phyloP scores from a whole-genome alignment of 768 basidiomycete species.

The Amanita phalloides region DNA sequence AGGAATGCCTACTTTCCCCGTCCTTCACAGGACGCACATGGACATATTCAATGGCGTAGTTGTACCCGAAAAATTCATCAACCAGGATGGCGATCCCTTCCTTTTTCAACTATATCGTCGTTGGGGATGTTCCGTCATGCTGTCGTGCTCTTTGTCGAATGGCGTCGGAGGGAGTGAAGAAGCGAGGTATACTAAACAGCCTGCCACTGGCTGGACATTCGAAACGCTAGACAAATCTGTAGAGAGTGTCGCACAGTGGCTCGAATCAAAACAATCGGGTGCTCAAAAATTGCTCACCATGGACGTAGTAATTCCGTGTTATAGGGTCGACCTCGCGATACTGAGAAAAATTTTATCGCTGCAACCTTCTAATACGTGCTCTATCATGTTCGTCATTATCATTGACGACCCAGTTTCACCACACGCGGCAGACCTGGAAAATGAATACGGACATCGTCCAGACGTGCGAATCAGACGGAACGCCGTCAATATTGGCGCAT shows the following conservation, averaged over 20 bases:
- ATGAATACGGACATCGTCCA: constrained; percentile 27
- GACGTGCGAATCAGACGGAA: constrained; percentile 48
- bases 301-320: constrained; percentile 48
- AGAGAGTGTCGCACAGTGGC: constrained; percentile 22
- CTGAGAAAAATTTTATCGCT: constrained; percentile 35
- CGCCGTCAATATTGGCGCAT: constrained; percentile 35
- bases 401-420: constrained; percentile 42
- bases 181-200: constrained; percentile 39
- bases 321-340: constrained; percentile 34
- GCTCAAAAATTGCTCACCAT: constrained; percentile 31
- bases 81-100: constrained; percentile 51
- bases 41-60: constrained; percentile 41
- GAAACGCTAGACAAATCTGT: constrained; percentile 31
- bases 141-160: constrained; percentile 30
- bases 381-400: constrained; percentile 47
- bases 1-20: constrained; percentile 54
- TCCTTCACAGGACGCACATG: constrained; percentile 42
- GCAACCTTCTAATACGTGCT: constrained; percentile 28
- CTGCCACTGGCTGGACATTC: constrained; percentile 37
- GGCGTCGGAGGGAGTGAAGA: constrained; percentile 30
- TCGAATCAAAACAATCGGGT: constrained; percentile 14
- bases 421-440: constrained; percentile 23
- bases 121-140: constrained; percentile 39
- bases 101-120: constrained; percentile 51
- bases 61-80: constrained; percentile 40